A percentile compares a stretch with the other conserved stretches of the same genome.
phyloP scores from a whole-genome alignment of 306 rosid genomes.

The Inga leiocalycina region DNA sequence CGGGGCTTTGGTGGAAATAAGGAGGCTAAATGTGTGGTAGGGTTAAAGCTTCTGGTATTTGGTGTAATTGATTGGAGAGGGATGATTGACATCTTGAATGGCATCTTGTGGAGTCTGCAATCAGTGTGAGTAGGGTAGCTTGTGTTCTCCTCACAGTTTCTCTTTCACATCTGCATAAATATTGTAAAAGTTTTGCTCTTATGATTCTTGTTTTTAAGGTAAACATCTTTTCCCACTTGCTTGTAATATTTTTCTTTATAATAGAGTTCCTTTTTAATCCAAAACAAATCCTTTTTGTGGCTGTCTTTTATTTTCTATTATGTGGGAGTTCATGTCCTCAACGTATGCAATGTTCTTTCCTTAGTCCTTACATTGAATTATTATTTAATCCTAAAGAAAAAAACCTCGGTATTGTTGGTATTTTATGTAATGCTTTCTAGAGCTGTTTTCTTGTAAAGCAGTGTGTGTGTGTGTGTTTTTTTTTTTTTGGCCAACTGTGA shows the following conservation, averaged over 20 bases:
- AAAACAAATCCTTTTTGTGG: neutral
- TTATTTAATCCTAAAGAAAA: neutral
- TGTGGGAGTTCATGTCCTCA: neutral
- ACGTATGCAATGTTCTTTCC: neutral
- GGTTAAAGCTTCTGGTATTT: neutral
- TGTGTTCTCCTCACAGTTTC: neutral
- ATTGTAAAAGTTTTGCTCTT: neutral
- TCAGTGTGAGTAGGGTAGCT: neutral
- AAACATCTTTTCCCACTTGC: neutral
- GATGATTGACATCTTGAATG: neutral
- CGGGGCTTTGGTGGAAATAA: neutral
- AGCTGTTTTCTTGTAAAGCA: neutral
- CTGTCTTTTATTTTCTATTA: neutral
- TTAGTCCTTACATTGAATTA: neutral
- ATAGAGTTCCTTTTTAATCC: neutral
- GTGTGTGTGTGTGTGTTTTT: too few species aligned
- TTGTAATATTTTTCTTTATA: neutral
- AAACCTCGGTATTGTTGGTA: neutral
- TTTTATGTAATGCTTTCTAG: neutral
- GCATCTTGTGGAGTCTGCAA: neutral
- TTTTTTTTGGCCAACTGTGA: neutral
- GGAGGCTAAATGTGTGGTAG: neutral
- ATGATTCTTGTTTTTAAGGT: neutral
- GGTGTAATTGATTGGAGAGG: neutral
- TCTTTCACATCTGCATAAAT: neutral